Conservation (phyloP, 371 early-diverging fungal species). For the Paraphysoderma sedebokerense region DNA sequence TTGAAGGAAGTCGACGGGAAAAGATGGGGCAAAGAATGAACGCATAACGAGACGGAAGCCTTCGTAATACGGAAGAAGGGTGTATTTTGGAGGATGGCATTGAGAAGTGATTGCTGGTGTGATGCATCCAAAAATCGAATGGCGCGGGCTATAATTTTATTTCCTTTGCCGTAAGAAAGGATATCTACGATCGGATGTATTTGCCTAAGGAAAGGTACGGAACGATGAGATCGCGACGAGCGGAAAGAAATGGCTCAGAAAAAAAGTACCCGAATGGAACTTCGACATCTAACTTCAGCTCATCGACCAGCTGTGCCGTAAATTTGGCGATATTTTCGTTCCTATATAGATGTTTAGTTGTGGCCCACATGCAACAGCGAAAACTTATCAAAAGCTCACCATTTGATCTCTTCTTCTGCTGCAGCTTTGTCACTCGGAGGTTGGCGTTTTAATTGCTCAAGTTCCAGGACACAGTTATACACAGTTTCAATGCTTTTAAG, state of each 20-base stretch:
- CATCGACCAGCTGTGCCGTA: constrained; percentile 40
- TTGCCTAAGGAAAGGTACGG: too few species aligned
- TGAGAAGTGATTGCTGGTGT: constrained; percentile 33
- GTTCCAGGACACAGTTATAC: constrained; percentile 48
- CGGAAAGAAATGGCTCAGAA: background rate
- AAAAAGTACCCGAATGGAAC: constrained; percentile 31
- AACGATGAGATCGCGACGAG: too few species aligned
- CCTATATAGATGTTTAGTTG: constrained; percentile 12
- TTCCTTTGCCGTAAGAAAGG: constrained; percentile 61
- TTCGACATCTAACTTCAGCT: too few species aligned
- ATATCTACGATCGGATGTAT: constrained; percentile 25
- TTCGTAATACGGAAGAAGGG: constrained; percentile 70
- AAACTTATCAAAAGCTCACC: background rate
- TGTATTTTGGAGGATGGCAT: constrained; percentile 38
- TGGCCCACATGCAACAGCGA: background rate
- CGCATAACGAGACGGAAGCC: constrained; percentile 17
- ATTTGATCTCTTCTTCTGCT: too few species aligned
- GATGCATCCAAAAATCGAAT: constrained; percentile 31
- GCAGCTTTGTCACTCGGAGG: constrained; percentile 17
- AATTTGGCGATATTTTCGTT: constrained; percentile 31
- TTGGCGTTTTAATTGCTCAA: constrained; percentile 65
- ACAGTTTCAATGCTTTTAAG: constrained; percentile 59
- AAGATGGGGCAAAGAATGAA: constrained; percentile 14
- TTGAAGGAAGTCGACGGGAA: background rate
- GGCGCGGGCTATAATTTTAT: constrained; percentile 66